Evolutionary conservation across 306 rosid species (phyloP).

Genomic region (Luffa acutangula): DNA sequence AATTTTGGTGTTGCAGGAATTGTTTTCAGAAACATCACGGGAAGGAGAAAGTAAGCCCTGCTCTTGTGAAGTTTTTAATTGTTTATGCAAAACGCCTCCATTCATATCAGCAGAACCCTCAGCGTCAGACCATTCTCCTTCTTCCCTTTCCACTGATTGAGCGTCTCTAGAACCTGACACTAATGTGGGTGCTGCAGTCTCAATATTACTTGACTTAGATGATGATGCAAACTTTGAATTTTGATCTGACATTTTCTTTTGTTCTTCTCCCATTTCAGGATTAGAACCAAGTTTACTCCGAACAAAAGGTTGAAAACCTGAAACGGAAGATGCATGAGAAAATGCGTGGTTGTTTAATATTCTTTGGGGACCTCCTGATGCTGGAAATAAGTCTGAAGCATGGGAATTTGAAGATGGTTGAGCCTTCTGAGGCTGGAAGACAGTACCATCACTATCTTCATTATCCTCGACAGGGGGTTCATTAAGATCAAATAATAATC

Average conservation of each 20-base stretch:
- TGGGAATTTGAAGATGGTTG: slow-evolving; percentile 47
- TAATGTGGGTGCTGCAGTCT: slow-evolving; percentile 23
- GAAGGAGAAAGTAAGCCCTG: slow-evolving; percentile 27
- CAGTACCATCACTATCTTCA: slow-evolving; percentile 41
- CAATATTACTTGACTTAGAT: slow-evolving; percentile 28
- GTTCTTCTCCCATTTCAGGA: slow-evolving; percentile 36
- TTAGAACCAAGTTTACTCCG: slow-evolving; percentile 42
- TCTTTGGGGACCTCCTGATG: slow-evolving; percentile 43
- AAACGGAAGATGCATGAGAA: slow-evolving; percentile 75
- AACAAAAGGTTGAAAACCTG: slow-evolving; percentile 93
- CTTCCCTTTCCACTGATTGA: slow-evolving; percentile 69
- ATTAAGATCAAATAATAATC: slow-evolving; percentile 85
- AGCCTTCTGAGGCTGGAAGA: slow-evolving; percentile 62
- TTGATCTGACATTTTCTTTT: slow-evolving; percentile 29
- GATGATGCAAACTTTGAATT: slow-evolving; percentile 20
- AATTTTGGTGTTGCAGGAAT: slow-evolving; percentile 27
- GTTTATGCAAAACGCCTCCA: slow-evolving; percentile 34
- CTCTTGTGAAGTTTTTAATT: slow-evolving; percentile 35
- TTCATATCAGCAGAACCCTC: slow-evolving; percentile 55
- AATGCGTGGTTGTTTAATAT: slow-evolving; percentile 60
- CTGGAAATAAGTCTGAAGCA: slow-evolving; percentile 36
- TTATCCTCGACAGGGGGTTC: slow-evolving; percentile 85
- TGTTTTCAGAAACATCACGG: slow-evolving; percentile 28
- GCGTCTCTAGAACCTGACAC: slow-evolving; percentile 24
- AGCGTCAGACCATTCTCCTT: slow-evolving; percentile 97